phyloP scores from a whole-genome alignment of 768 basidiomycete species.

The Rubroboletus satanas region DNA sequence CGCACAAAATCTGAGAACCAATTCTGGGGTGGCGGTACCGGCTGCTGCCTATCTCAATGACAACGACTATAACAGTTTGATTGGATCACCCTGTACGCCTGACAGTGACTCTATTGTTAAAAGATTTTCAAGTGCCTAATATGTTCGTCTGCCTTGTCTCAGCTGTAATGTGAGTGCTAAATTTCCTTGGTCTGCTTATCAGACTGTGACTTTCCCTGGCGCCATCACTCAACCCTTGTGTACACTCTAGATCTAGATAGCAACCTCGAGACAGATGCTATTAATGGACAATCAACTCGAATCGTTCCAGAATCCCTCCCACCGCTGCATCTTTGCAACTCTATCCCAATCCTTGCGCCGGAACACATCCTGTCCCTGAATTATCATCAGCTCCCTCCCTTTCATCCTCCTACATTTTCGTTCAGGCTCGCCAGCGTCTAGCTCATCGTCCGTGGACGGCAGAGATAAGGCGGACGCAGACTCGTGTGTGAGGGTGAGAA shows the following conservation, averaged over 20 bases:
- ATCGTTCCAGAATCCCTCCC: constrained; percentile 35
- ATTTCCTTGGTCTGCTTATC: background rate
- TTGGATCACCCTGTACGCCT: background rate
- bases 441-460: constrained; percentile 75
- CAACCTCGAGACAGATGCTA: background rate
- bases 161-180: background rate
- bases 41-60: background rate
- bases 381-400: constrained; percentile 77
- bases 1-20: too few species aligned
- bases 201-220: background rate
- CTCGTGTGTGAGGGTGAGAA: constrained; percentile 59
- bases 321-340: constrained; percentile 29
- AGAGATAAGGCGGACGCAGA: constrained; percentile 44
- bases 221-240: background rate
- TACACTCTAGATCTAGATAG: background rate
- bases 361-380: constrained; percentile 74
- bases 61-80: background rate
- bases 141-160: background rate
- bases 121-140: background rate
- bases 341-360: constrained; percentile 39
- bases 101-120: background rate
- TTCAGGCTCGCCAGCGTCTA: constrained; percentile 58
- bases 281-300: background rate
- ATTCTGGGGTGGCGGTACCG: too few species aligned
- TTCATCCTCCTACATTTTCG: constrained; percentile 73